phyloP scores from a whole-genome alignment of 768 basidiomycete species.

The Amanita rimosa region DNA sequence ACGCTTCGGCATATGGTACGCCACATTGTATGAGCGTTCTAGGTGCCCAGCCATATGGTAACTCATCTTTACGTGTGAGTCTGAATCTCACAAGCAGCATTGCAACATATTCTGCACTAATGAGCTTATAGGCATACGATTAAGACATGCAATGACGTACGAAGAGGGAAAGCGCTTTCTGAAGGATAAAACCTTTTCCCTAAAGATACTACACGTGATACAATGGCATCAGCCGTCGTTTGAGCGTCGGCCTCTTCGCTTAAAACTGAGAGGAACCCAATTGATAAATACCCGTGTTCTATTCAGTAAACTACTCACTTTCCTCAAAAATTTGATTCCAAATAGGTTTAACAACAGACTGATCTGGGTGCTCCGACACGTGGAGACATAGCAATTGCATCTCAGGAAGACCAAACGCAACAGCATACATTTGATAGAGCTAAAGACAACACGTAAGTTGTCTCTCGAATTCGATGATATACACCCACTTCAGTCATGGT shows the following conservation, averaged over 20 bases:
- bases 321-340: conserved; percentile 85
- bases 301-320: conserved; percentile 30
- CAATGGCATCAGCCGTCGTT: conserved; percentile 48
- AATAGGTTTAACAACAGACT: conserved; percentile 67
- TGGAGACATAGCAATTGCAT: conserved; percentile 87
- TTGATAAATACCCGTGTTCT: background rate
- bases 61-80: conserved; percentile 41
- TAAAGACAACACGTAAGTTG: conserved; percentile 18
- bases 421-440: conserved; percentile 84
- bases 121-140: background rate
- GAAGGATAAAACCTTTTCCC: conserved; percentile 87
- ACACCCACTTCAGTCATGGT: conserved; percentile 73
- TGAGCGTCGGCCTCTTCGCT: conserved; percentile 44
- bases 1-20: conserved; percentile 72
- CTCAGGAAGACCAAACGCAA: conserved; percentile 73
- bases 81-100: conserved; percentile 68
- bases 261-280: conserved; percentile 27
- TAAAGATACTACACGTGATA: conserved; percentile 54
- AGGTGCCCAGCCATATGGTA: conserved; percentile 76
- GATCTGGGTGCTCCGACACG: conserved; percentile 88
- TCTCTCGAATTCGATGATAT: background rate
- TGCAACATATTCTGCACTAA: conserved; percentile 59
- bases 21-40: conserved; percentile 71
- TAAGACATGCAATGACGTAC: conserved; percentile 32
- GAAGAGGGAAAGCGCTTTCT: conserved; percentile 79